Conservation (phyloP, 306 rosid species). For the Phaseolus lunatus region DNA sequence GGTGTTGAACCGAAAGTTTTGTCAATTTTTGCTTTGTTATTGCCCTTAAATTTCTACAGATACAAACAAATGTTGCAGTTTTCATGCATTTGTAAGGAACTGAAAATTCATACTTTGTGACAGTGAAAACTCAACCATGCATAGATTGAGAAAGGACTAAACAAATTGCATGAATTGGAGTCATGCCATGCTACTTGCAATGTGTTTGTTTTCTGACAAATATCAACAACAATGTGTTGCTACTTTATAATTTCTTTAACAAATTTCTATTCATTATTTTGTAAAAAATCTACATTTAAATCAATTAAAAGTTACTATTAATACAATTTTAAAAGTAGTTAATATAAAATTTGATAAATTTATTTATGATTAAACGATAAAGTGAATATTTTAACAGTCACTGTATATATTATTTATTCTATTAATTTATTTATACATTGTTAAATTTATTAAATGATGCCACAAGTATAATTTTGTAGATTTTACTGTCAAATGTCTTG, state of each 20-base stretch:
- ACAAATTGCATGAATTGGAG: not conserved
- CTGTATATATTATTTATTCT: too few relatives aligned
- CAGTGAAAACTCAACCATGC: slow-evolving; percentile 5
- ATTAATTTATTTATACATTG: too few relatives aligned
- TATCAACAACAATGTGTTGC: not conserved
- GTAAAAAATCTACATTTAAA: too few relatives aligned
- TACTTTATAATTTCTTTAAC: not conserved
- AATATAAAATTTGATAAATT: too few relatives aligned
- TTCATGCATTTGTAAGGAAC: not conserved
- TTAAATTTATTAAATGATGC: too few relatives aligned
- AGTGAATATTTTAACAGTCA: too few relatives aligned
- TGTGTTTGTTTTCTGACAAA: not conserved
- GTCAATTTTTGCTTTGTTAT: slow-evolving; percentile 8
- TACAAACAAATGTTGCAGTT: slow-evolving; percentile 3
- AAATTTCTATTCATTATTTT: too few relatives aligned
- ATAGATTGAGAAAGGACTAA: not conserved
- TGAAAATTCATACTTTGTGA: not conserved
- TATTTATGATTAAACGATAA: too few relatives aligned
- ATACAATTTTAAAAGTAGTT: too few relatives aligned
- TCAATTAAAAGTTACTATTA: too few relatives aligned
- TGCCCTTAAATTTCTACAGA: not conserved
- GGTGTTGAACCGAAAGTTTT: slow-evolving; percentile 5
- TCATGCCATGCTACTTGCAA: not conserved
- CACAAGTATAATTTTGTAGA: too few relatives aligned
- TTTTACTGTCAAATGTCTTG: too few relatives aligned